Base-by-base conservation (phyloP, 2,329 filamentous ascomycete genomes). In the Cryphonectria radicalis region DNA sequence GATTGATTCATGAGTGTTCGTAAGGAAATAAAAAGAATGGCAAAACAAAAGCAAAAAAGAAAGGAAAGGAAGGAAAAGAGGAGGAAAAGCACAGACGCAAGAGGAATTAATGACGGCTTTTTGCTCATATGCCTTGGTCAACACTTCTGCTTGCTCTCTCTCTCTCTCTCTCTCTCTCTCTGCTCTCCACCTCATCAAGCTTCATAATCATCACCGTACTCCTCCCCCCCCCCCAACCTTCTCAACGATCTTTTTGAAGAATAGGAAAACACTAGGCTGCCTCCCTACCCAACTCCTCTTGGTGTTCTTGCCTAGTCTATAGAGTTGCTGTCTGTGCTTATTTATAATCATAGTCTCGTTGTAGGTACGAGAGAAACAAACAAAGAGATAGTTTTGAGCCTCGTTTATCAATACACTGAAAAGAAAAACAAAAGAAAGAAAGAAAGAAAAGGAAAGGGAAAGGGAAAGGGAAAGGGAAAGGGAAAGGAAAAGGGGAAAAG, bases 1-100 rank as follows among this genome's bases (percentile, higher is more conserved):
- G 40, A n/a, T 37, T 63, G 32, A 64, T 64, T 13, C 46, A 40
- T 14, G 62, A 64, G 40, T 10, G 62, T 64, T 64, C n/a, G n/a
- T 14, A 64, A 64, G 62, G 62, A 64, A 46, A 32, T 17, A 22
- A n/a, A 43, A 22, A 17, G 43, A 13, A 6, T 40, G 37, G 7
- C 8, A 35, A n/a, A 35, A 63, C 10, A 32, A 13, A 40, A 19
- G 8, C 11, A 46, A 22, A 13, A 43, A 40, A 42, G 43, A n/a
- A 46, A 7, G 19, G 4, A 22, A 50, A 50, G 6, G 43, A 22
- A 19, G 17, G 22, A 22, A 50, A 10, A 50, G 19, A n/a, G 19
- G 19, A 32, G 19, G 1, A 40, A 17, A 14, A 14, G 17, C 60
- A 46, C 13, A 40, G 6, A 32, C n/a, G 6, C 8, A 10, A 64